Base-by-base conservation (phyloP, 768 basidiomycete species). In the Rubroboletus pulcherrimus region DNA sequence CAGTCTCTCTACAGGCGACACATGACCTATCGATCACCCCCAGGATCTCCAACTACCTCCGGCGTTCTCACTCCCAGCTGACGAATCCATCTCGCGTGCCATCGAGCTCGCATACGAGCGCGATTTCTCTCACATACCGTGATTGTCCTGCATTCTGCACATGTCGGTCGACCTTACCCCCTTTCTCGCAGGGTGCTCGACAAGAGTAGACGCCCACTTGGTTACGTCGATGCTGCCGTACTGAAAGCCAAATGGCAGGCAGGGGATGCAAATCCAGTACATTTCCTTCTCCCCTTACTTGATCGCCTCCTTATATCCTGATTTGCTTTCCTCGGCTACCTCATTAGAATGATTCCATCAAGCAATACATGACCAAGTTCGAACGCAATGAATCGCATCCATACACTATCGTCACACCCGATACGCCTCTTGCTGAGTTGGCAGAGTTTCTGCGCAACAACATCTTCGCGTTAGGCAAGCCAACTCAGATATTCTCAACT, bases 91-190 rank as follows among this genome's bases (percentile, higher is more conserved):
- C 54, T 79, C 82, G 9, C 78, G 81, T 24, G 93, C 91, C 1
- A 82, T 96, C 30, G 91, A 92, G 62, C 80, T 89, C 26, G 94
- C 93, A 0, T 96, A 94, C 63, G 94, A 97, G 61, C 84, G 93
- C 34, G 94, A 97, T 68, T 97, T 95, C 73, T 93, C 93, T 17
- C 87, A 95, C 63, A 86, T 96, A 57, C 94, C 94, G 94, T 95
- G 63, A 64, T 74, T 73, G 21, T 35, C 5, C 47, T 40, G 15
- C 35, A 5, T 31, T 45, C 39, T 40, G 52, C 15, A 37, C 40
- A 19, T 45, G 12, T 12, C 39, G n/a, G 33, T 53, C 7, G 33
- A 38, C 42, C 19, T 1, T 29, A 41, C n/a, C 33, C n/a, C 3
- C 51, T 43, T 43, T 40, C 41, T 34, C 5, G 12, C 48, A 96